Base-by-base conservation (phyloP, 139 green algal species). In the Chlorella vulgaris region DNA sequence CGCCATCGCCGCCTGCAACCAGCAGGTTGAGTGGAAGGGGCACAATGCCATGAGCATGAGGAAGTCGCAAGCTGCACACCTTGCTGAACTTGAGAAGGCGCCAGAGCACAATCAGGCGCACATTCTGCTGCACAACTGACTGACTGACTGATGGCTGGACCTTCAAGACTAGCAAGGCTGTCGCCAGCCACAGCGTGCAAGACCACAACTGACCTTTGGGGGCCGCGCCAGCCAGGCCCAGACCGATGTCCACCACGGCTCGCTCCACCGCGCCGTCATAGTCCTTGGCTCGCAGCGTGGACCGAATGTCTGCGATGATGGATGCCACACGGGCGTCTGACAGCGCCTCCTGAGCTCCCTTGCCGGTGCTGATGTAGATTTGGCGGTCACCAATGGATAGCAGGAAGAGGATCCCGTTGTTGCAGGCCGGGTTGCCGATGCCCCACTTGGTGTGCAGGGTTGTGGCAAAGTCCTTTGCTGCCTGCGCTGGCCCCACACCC, bases 361-460 rank as follows among this genome's bases (percentile, higher is more conserved):
- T 36, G 24, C 58, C 74, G 8, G 74, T 70, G 58, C n/a, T 60
- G 58, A 80, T 60, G 58, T 70, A 69, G 15, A 94, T 76, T 83
- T 94, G 88, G 0, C 90, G 81, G 71, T 94, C 86, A 0, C 88
- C 36, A 1, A 91, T 53, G n/a, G 90, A 80, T 26, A 96, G 71
- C 6, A 95, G 67, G 13, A 95, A 29, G 19, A 95, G 43, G 19
- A 94, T 79, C n/a, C 92, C 92, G 63, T 94, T 91, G 80, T 91
- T 81, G 86, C 92, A 96, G 8, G 36, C 55, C 0, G 50, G 67
- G 13, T 90, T 60, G 60, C 92, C 92, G 6, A 95, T 90, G 29
- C 92, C 91, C 91, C 91, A 95, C 3, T 24, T n/a, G 7, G 87
- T 80, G 61, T 93, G 88, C 66, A 96, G 58, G 3, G 61, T 24